A percentile compares a stretch with the other conserved stretches of the same genome.
Evolutionary conservation across 352 stramenopile genomes (phyloP).

Genomic region (Pythium apleroticum): DNA sequence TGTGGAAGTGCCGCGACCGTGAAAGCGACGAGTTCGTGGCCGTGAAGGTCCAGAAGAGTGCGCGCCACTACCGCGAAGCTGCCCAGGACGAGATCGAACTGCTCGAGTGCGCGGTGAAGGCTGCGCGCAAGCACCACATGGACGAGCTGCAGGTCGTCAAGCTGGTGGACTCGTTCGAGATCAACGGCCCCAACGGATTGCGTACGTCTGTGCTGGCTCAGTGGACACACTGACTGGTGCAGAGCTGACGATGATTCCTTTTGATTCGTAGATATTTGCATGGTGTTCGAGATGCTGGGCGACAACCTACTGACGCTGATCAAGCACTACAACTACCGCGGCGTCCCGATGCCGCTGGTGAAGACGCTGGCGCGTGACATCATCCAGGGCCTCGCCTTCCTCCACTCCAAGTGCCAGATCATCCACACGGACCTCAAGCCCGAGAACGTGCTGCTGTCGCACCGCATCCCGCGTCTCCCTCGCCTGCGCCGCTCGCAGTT

Average conservation of each 20-base stretch:
- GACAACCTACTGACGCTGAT: constrained; percentile 99
- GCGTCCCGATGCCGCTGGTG: constrained; percentile 95
- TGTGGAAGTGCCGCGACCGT: constrained; percentile 97
- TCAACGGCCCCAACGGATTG: constrained; percentile 94
- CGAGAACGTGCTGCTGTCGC: constrained; percentile 97
- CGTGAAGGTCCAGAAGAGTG: constrained; percentile 98
- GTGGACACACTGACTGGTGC: neutral
- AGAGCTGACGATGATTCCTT: neutral
- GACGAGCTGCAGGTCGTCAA: constrained; percentile 56
- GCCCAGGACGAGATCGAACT: constrained; percentile 98
- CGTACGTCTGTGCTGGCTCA: constrained; percentile 44
- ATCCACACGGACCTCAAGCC: constrained; percentile 99
- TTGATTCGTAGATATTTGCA: constrained; percentile 88
- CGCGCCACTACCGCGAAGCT: constrained; percentile 97
- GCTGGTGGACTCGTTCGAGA: constrained; percentile 95
- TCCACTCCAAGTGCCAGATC: constrained; percentile 97
- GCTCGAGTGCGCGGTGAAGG: constrained; percentile 88
- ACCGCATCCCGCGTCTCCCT: constrained; percentile 67
- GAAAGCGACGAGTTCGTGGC: constrained; percentile 88
- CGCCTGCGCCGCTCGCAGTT: constrained; percentile 65
- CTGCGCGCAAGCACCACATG: constrained; percentile 34
- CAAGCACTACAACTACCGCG: constrained; percentile 99
- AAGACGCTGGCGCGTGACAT: constrained; percentile 95
- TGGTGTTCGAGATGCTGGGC: constrained; percentile 99
- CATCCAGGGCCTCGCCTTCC: constrained; percentile 95